Base-by-base conservation (phyloP, 768 basidiomycete species). In the Daedaleopsis sinensis region DNA sequence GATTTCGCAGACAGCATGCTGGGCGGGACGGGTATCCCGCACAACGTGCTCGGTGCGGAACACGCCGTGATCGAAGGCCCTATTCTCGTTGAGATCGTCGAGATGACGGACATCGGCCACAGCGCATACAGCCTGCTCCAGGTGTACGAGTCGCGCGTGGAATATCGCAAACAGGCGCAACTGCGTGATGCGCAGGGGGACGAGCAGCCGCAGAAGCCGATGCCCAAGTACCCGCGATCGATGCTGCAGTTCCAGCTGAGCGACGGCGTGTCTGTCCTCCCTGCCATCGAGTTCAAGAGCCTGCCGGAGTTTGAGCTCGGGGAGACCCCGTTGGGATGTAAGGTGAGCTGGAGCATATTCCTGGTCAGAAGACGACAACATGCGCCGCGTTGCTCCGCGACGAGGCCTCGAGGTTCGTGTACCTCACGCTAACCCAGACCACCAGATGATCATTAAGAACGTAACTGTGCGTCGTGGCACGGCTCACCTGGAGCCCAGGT, bases 111-210 rank as follows among this genome's bases (percentile, higher is more conserved):
- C 58, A 88, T 97, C 21, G 92, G 89, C 0, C 77, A 83, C 47
- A 94, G 94, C 65, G 96, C 95, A 0, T 91, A 93, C 68, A 85
- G 79, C 54, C 80, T 97, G 18, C 82, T 89, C 61, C 90, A 90
- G 66, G 82, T 84, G 23, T 81, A 89, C 21, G 79, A 85, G 55
- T 84, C 86, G 13, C 78, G 93, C 37, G 76, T 83, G 56, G 83
- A 86, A 50, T 81, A 85, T 9, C 88, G 77, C 18, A 84, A 83
- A 57, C 71, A 81, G 35, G 76, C 75, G 10, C 79, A 78, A 11
- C 74, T 69, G 54, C 79, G 43, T 75, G 81, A 80, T 15, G 81
- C 82, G 32, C 78, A 79, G 1, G 85, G 85, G 62, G 76, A 80
- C 46, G 87, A 85, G 43, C 58, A 48, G 18, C 84, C 83, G 55